Base-by-base conservation (phyloP, 1,139 yeast genomes). In the Taiozyma sp. region DNA sequence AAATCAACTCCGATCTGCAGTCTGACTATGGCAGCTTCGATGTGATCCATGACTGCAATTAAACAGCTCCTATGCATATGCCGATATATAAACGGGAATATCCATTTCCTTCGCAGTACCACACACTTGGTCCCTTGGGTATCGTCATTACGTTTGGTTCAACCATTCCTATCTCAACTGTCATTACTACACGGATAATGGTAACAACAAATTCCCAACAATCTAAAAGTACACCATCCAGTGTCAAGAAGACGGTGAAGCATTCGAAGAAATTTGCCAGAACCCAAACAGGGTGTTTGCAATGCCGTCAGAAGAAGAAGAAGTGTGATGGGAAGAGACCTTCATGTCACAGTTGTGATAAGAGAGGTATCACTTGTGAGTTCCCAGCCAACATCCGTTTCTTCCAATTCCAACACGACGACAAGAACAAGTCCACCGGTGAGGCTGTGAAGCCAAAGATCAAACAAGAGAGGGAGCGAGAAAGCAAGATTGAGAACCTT, bases 261-360 rank as follows among this genome's bases (percentile, higher is more conserved):
- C 64, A 61, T 44, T 60, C 62, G 6, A 60, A 51, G 45, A 58
- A 57, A 47, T 61, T 61, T 45, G 57, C 53, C 8, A 60, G 64
- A 53, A 58, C 63, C 8, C 63, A 61, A 46, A 57, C 57, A 4
- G 64, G 64, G 2, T 61, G 64, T 49, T 48, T 61, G 6, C 62
- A 60, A 43, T 61, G 64, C 42, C 56, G 64, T 29, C 62, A 60
- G n/a, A 61, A 61, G 55, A 61, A 61, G 60, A 61, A 61, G 57
- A 61, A 76, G 57, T 79, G 84, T 68, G 83, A 79, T 58, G 73
- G 80, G 50, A 62, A 60, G 30, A 68, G 77, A 55, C 84, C 84
- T 2, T 58, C 67, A 24, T 79, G 84, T 60, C 74, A 79, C 0
- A 68, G 81, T 26, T 79, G 84, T 62, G 56, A 58, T 6, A 71